phyloP scores from a whole-genome alignment of 108 stramenopile genomes.

The Cyclotella atomus region DNA sequence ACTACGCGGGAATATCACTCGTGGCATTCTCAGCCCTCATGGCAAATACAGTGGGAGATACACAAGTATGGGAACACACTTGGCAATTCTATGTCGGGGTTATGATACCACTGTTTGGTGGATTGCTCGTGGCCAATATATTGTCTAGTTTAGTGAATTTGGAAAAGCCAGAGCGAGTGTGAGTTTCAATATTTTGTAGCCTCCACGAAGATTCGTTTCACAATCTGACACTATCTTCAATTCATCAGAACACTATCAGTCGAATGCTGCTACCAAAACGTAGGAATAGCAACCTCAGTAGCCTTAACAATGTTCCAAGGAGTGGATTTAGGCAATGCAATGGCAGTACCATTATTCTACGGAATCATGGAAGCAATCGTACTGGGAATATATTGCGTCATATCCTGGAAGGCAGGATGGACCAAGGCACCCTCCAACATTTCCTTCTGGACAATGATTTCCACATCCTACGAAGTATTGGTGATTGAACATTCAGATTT shows the following conservation, averaged over 20 bases:
- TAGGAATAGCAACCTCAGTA: constrained; percentile 84
- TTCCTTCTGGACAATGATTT: constrained; percentile 47
- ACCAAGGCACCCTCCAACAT: constrained; percentile 79
- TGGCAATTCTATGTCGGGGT: constrained; percentile 84
- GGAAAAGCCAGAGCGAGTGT: constrained; percentile 76
- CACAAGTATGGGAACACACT: constrained; percentile 72
- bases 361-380: constrained; percentile 71
- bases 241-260: constrained; percentile 62
- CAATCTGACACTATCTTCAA: neutral
- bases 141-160: constrained; percentile 53
- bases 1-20: constrained; percentile 67
- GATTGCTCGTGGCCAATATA: constrained; percentile 65
- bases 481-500: constrained; percentile 43
- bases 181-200: constrained; percentile 9
- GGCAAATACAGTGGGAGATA: constrained; percentile 61
- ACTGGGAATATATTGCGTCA: constrained; percentile 74
- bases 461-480: constrained; percentile 49
- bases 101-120: constrained; percentile 65
- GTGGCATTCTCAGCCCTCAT: constrained; percentile 72
- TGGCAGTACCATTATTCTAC: constrained; percentile 84
- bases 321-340: constrained; percentile 62
- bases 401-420: constrained; percentile 78
- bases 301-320: constrained; percentile 82
- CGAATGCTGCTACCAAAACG: constrained; percentile 90
- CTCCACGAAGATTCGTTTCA: neutral